Percentiles rank a stretch among this genome's conserved stretches.
phyloP scores from a whole-genome alignment of 164 flowering plant genomes.

The Annona squamosa region DNA sequence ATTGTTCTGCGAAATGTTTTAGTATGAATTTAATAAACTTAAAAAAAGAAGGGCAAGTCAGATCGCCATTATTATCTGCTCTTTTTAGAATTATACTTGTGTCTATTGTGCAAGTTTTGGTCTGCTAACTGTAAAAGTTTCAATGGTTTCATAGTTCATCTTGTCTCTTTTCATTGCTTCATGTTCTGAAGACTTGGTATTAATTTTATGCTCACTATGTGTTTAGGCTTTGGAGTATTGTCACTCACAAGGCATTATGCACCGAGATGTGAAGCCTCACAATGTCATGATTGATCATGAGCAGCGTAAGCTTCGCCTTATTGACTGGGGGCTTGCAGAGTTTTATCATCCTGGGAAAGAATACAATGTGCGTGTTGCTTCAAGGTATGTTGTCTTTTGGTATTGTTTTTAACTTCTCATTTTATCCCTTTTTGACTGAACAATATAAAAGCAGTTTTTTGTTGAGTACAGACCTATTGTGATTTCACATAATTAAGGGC shows the following conservation, averaged over 20 bases:
- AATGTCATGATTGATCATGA: slow-evolving; percentile 99
- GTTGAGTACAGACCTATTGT: no score
- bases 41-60: not conserved
- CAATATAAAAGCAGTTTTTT: not conserved
- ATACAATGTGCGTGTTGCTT: slow-evolving; percentile 98
- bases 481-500: no score
- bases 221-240: slow-evolving; percentile 94
- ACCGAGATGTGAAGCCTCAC: slow-evolving; percentile 98
- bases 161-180: not conserved
- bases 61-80: not conserved
- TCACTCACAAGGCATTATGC: slow-evolving; percentile 98
- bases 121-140: no score
- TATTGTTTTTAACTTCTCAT: not conserved
- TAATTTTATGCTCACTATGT: slow-evolving; percentile 3
- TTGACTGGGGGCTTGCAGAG: slow-evolving; percentile 99
- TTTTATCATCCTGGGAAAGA: slow-evolving; percentile 97
- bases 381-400: slow-evolving; percentile 49
- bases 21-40: not conserved
- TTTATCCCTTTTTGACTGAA: not conserved
- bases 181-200: not conserved
- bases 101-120: no score
- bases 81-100: no score
- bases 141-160: not conserved
- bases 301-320: slow-evolving; percentile 94
- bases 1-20: not conserved